Evolutionary conservation across 2,329 filamentous ascomycete species (phyloP).

Genomic region (Sphaerulina musiva): DNA sequence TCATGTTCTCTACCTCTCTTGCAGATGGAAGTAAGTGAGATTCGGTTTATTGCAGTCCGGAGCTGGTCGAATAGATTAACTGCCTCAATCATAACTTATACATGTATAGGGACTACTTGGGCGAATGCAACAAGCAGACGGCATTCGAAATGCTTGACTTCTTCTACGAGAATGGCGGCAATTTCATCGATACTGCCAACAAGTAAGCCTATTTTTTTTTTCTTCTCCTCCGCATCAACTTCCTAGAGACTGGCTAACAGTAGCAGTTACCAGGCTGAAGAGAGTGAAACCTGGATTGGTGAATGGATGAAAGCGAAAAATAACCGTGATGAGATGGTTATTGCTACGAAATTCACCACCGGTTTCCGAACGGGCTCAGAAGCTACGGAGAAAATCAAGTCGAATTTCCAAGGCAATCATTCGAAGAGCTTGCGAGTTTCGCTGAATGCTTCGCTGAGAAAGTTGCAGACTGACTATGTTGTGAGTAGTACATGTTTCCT

Average conservation of each 20-base stretch:
- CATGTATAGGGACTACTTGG: constrained; percentile 22
- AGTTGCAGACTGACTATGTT: constrained; percentile 61
- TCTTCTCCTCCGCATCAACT: not conserved
- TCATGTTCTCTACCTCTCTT: too few species aligned
- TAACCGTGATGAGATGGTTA: constrained; percentile 17
- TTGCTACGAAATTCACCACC: constrained; percentile 53
- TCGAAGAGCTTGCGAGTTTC: constrained; percentile 55
- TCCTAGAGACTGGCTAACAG: not conserved
- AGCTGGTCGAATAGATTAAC: too few species aligned
- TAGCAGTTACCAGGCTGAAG: constrained; percentile 33
- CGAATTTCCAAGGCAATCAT: constrained; percentile 48
- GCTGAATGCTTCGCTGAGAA: constrained; percentile 36
- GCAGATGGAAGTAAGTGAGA: too few species aligned
- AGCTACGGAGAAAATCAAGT: constrained; percentile 16
- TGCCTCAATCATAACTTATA: constrained; percentile 26
- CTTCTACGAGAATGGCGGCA: constrained; percentile 30
- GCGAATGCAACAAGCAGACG: constrained; percentile 29
- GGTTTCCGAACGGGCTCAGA: constrained; percentile 40
- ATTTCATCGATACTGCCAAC: constrained; percentile 33
- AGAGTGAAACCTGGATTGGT: constrained; percentile 33
- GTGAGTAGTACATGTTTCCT: too few species aligned
- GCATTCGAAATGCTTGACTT: constrained; percentile 33
- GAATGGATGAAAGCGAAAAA: constrained; percentile 27
- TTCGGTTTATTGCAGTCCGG: too few species aligned
- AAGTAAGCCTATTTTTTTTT: constrained; percentile 15